Evolutionary conservation across 345 rosid genomes (phyloP), one percentile per base, ranked within the genome.

Genomic region (Durio zibethinus): DNA sequence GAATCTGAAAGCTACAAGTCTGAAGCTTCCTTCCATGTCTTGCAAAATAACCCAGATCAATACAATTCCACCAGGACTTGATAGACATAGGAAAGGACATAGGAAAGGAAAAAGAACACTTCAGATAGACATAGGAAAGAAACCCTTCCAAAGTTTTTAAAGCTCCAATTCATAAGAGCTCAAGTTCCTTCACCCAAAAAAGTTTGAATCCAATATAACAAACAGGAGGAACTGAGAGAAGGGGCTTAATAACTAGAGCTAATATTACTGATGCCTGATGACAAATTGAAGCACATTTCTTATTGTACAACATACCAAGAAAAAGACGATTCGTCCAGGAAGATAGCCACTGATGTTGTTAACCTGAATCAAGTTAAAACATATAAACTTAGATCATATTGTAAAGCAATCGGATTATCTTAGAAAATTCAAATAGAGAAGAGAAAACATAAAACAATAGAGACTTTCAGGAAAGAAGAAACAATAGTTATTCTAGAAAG

Each of bases 291-390:
- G 35, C 21, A 64, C 38, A 60, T 36, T 18, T n/a, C 56, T 72
- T 29, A 76, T 52, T 29, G 53, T 0, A 71, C 23, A 76, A 83
- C 88, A 12, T 90, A 97, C 99, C 97, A 97, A 86, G 96, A 97
- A 97, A 82, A 97, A 97, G 68, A 97, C 99, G 42, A 97, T 94
- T 77, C 97, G 79, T 82, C 99, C 99, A 70, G 99, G 99, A 83
- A 97, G 97, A 85, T 97, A 97, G 79, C 99, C 99, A 76, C 98
- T 91, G 80, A 97, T 97, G 78, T 97, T 94, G 85, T 97, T 97
- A 79, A 94, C 96, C 98, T 97, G 90, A 81, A 81, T 35, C 79
- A 80, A 76, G 23, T 60, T 23, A 53, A 72, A 25, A 50, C 40
- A 56, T 60, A 79, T 31, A 27, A 65, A 65, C 77, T 69, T 65